Percentiles rank a stretch among this genome's conserved stretches.
Evolutionary conservation across 2,329 filamentous ascomycete species (phyloP).

Genomic region (Fusarium fracticaudum): DNA sequence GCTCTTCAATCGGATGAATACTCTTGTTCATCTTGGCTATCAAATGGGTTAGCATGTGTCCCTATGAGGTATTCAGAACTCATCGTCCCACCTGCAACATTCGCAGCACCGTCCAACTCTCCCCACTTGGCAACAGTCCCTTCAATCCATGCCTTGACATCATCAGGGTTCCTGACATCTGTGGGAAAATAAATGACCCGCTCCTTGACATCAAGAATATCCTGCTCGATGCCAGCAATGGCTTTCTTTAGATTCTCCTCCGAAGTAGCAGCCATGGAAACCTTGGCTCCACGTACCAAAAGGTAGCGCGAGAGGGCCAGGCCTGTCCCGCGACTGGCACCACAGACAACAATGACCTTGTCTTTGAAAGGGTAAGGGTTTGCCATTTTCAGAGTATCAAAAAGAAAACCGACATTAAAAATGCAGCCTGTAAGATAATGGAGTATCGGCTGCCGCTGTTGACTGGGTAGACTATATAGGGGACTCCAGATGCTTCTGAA

Average conservation of each 20-base stretch:
- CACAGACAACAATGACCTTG: slow-evolving; percentile 72
- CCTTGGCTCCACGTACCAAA: slow-evolving; percentile 51
- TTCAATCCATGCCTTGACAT: slow-evolving; percentile 49
- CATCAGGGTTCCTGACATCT: slow-evolving; percentile 45
- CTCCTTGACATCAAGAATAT: slow-evolving; percentile 36
- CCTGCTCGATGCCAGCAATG: slow-evolving; percentile 33
- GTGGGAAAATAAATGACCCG: slow-evolving; percentile 40
- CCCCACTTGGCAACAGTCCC: slow-evolving; percentile 47
- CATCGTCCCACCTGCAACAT: slow-evolving; percentile 46
- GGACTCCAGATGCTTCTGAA: not conserved
- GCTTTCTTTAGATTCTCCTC: slow-evolving; percentile 42
- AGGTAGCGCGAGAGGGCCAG: slow-evolving; percentile 61
- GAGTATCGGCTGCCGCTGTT: not conserved
- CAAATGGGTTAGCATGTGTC: not conserved
- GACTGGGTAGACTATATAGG: slow-evolving; percentile 20
- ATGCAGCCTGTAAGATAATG: not conserved
- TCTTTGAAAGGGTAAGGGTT: slow-evolving; percentile 38
- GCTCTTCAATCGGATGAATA: slow-evolving; percentile 38
- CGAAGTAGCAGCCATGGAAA: slow-evolving; percentile 45
- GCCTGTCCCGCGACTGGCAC: slow-evolving; percentile 67
- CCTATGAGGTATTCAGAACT: rapidly evolving
- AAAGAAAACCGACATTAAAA: not conserved
- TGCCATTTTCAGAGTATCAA: slow-evolving; percentile 24
- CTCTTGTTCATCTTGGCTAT: slow-evolving; percentile 41
- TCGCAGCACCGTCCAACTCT: slow-evolving; percentile 48